Evolutionary conservation across 345 rosid species (phyloP).

Genomic region (Cardamine chenopodiifolia): DNA sequence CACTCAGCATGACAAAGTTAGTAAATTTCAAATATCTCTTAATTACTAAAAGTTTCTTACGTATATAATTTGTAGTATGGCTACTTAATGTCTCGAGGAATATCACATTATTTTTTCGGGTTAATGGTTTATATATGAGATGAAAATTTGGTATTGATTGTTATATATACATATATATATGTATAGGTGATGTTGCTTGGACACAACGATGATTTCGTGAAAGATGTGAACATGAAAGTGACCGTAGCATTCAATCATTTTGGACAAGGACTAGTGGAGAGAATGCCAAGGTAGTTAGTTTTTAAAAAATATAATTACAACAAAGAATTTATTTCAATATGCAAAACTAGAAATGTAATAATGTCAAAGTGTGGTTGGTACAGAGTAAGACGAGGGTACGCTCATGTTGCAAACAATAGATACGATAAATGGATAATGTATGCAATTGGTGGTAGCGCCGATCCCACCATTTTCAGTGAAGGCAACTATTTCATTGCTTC

Average conservation of each 20-base stretch:
- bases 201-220: slow-evolving; percentile 66
- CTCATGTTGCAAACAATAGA: slow-evolving; percentile 91
- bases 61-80: not conserved
- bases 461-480: slow-evolving; percentile 90
- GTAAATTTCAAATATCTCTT: slow-evolving; percentile 1
- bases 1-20: slow-evolving; percentile 76
- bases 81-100: not conserved
- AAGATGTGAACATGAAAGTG: slow-evolving; percentile 82
- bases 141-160: not conserved
- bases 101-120: not conserved
- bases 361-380: slow-evolving; percentile 13
- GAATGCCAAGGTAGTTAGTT: slow-evolving; percentile 78
- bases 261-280: slow-evolving; percentile 80
- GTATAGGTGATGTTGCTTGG: slow-evolving; percentile 81
- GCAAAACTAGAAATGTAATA: not conserved
- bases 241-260: slow-evolving; percentile 83
- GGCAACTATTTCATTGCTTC: slow-evolving; percentile 87
- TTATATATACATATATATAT: too few relatives aligned
- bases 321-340: not conserved
- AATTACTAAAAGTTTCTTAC: not conserved
- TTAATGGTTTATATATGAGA: too few relatives aligned
- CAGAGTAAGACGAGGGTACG: slow-evolving; percentile 77
- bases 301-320: not conserved
- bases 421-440: slow-evolving; percentile 95
- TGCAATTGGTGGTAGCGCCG: slow-evolving; percentile 90